Conservation (phyloP, 1,284 basidiomycete species). For the Cryptococcus wingfieldii region DNA sequence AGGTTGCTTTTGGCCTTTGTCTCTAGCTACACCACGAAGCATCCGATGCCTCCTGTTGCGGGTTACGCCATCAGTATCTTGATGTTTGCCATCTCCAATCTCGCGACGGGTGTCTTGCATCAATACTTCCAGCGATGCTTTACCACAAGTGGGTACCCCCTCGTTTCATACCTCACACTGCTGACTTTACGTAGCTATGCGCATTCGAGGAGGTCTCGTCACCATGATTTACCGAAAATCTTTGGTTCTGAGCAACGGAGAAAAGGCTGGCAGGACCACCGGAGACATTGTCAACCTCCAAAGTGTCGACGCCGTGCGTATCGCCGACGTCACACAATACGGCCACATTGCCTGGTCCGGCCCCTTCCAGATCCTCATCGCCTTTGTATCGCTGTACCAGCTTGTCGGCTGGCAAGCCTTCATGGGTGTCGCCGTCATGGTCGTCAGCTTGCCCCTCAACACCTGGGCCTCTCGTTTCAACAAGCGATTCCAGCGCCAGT, state of each 20-base stretch:
- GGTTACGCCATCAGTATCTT: constrained; percentile 70
- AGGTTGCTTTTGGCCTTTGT: constrained; percentile 77
- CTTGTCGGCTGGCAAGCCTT: constrained; percentile 90
- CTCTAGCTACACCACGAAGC: constrained; percentile 56
- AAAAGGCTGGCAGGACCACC: constrained; percentile 65
- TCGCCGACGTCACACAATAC: constrained; percentile 84
- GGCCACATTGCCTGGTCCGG: constrained; percentile 55
- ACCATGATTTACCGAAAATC: constrained; percentile 82
- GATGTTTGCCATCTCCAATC: constrained; percentile 74
- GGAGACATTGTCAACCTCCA: constrained; percentile 94
- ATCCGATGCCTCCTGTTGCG: constrained; percentile 46
- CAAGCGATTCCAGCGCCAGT: constrained; percentile 74
- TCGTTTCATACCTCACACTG: neutral
- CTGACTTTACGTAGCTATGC: constrained; percentile 60
- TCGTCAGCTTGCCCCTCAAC: constrained; percentile 69
- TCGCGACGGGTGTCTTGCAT: constrained; percentile 79
- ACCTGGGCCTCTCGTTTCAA: constrained; percentile 69
- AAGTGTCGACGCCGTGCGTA: constrained; percentile 71
- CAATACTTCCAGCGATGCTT: constrained; percentile 62
- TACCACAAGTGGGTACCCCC: constrained; percentile 50
- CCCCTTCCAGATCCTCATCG: constrained; percentile 66
- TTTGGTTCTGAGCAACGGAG: constrained; percentile 77
- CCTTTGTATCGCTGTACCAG: constrained; percentile 82
- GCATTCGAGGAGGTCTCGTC: constrained; percentile 81
- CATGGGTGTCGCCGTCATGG: constrained; percentile 87